Evolutionary conservation across 768 basidiomycete species (phyloP), one percentile per base, ranked within the genome.

Genomic region (Harrya chromipes): DNA sequence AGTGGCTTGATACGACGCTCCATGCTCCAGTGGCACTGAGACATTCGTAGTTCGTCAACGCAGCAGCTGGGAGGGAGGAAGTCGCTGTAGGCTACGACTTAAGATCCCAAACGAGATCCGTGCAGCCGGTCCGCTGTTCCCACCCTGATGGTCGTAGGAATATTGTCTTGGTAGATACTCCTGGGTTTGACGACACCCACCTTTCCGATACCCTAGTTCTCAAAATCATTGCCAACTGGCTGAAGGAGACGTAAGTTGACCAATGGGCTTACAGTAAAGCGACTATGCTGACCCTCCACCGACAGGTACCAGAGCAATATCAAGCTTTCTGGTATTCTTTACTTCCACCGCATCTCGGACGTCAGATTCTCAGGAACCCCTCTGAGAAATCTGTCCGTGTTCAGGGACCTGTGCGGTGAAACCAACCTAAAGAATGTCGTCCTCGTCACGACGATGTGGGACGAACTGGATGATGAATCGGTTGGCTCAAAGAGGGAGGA

Each of bases 381-480:
- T 38, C 23, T 43, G 26, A 46, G 44, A 37, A 59, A 49, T 35
- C 20, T 57, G 7, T 10, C 26, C 1, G 49, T 57, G 19, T 55
- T 57, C 36, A 45, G 21, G 14, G 47, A 44, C 10, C 21, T 59
- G 34, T 59, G 57, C 10, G 57, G 57, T 11, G 19, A 48, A 0
- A 11, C 9, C 2, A 52, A 39, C 38, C 10, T 59, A 20, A 56
- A 50, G 48, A 60, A 53, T 16, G 41, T 60, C 2, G 16, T 56
- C 37, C 50, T 59, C 16, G 58, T 60, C 24, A 56, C 58, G 1
- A 59, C 58, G 8, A 59, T 58, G 57, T 58, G 57, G 57, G 57
- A 58, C 13, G 43, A 57, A 21, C 34, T 49, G 2, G 29, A 46
- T 1, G 39, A 49, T 41, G 4, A 40, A 17, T 23, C 23, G 4